Evolutionary conservation across 169 alveolate genomes (phyloP).

Genomic region (Neospora caninum): DNA sequence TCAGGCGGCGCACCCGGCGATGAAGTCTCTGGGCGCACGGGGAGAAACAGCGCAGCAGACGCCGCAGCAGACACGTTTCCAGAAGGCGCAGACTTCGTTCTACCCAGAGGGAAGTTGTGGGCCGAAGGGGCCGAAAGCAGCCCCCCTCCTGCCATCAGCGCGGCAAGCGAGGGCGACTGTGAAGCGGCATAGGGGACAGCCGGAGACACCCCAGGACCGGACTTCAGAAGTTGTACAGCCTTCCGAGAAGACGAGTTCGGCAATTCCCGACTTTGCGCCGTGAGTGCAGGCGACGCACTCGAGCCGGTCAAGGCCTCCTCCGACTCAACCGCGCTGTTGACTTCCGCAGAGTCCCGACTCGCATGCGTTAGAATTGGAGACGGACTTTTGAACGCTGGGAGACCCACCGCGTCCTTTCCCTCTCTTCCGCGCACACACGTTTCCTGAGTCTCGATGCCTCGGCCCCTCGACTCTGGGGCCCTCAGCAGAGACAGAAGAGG

Average conservation of each 20-base stretch:
- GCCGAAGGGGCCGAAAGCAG: background rate
- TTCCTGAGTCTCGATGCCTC: background rate
- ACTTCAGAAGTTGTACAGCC: background rate
- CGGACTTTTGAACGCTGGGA: too few species aligned
- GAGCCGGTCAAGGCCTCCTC: too few species aligned
- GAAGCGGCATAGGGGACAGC: background rate
- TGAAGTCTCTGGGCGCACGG: background rate
- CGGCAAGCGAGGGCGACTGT: background rate
- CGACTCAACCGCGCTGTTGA: too few species aligned
- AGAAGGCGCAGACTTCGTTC: background rate
- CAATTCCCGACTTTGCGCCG: too few species aligned
- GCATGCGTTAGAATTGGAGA: too few species aligned
- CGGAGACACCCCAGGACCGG: background rate
- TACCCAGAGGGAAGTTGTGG: background rate
- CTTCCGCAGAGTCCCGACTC: too few species aligned
- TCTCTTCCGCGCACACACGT: background rate
- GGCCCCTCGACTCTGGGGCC: background rate
- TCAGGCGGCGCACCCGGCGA: background rate
- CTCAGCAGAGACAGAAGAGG: background rate
- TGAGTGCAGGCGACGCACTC: too few species aligned
- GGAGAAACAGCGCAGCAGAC: background rate
- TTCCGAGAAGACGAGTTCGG: too few species aligned
- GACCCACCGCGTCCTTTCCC: background rate
- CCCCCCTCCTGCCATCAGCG: background rate
- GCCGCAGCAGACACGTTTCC: too few species aligned